Percentiles rank a stretch among this genome's conserved stretches.
phyloP scores from a whole-genome alignment of 805 yeast genomes.

The Lachancea cidri region DNA sequence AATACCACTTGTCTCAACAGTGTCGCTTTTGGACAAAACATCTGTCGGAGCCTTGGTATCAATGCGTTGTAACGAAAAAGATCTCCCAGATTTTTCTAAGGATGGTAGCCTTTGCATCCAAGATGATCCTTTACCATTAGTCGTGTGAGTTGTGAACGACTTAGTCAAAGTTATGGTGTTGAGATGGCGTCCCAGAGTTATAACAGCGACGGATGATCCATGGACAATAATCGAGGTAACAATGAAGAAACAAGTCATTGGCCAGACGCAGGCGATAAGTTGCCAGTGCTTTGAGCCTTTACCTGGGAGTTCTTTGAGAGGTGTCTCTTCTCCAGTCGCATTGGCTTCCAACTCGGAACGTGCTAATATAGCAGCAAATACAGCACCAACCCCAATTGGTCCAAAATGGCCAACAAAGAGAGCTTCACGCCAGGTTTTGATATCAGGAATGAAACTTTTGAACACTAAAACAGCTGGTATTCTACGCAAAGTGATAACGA shows the following conservation, averaged over 20 bases:
- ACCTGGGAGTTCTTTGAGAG: conserved; percentile 46
- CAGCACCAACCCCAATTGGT: conserved; percentile 93
- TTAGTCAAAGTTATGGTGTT: conserved; percentile 90
- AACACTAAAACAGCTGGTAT: conserved; percentile 74
- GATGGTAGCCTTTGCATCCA: conserved; percentile 88
- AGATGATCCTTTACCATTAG: conserved; percentile 52
- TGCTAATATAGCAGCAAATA: conserved; percentile 77
- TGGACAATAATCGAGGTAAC: conserved; percentile 81
- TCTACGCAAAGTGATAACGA: conserved; percentile 69
- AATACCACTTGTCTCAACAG: conserved; percentile 58
- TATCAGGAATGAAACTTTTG: conserved; percentile 79
- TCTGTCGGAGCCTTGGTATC: conserved; percentile 54
- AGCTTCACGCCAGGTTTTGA: conserved; percentile 90
- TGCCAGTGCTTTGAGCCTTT: conserved; percentile 48
- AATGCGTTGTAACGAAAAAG: conserved; percentile 76
- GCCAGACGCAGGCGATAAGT: conserved; percentile 69
- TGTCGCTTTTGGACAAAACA: conserved; percentile 31
- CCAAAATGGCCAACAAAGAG: conserved; percentile 93
- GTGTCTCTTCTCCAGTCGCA: conserved; percentile 49
- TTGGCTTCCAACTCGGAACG: conserved; percentile 61
- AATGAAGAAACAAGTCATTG: conserved; percentile 73
- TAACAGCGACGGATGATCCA: conserved; percentile 81
- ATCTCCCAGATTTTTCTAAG: conserved; percentile 58
- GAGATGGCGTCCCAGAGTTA: conserved; percentile 74
- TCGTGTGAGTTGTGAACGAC: conserved; percentile 72